Percentiles rank a stretch among this genome's conserved stretches.
Evolutionary conservation across 805 yeast genomes (phyloP).

Genomic region (Lipomyces yamadae): DNA sequence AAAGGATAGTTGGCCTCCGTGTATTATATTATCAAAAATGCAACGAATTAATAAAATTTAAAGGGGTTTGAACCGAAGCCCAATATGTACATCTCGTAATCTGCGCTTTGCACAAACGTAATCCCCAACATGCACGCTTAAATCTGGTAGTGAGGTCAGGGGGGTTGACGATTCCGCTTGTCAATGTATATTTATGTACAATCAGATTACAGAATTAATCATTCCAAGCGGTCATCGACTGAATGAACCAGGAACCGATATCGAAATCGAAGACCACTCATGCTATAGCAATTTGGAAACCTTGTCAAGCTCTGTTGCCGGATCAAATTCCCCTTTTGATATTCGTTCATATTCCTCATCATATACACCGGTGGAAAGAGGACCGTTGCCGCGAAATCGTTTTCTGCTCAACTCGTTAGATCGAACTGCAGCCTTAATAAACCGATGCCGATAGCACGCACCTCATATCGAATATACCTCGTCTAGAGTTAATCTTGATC

Average conservation of each 20-base stretch:
- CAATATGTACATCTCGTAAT: too few relatives aligned
- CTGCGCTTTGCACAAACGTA: neutral
- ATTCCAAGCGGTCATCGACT: neutral
- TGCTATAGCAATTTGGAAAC: conserved; percentile 48
- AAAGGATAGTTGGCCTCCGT: neutral
- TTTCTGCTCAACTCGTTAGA: conserved; percentile 51
- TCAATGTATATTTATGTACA: neutral
- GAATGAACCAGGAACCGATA: neutral
- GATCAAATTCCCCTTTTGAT: conserved; percentile 79
- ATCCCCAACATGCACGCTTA: neutral
- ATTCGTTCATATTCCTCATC: conserved; percentile 84
- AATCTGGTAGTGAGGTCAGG: too few relatives aligned
- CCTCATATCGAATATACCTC: conserved; percentile 86
- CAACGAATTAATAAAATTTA: neutral
- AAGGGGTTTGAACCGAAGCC: too few relatives aligned
- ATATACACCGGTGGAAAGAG: conserved; percentile 88
- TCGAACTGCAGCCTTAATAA: neutral
- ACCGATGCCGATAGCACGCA: conserved; percentile 4
- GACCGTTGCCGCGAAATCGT: conserved; percentile 91
- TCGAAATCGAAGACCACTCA: neutral
- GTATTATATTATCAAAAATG: neutral
- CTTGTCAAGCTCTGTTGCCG: conserved; percentile 78
- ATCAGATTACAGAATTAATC: neutral
- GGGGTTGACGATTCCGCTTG: too few relatives aligned
- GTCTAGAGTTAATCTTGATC: conserved; percentile 39